phyloP scores from a whole-genome alignment of 176 grass and related monocot species.

The Oryza punctata region DNA sequence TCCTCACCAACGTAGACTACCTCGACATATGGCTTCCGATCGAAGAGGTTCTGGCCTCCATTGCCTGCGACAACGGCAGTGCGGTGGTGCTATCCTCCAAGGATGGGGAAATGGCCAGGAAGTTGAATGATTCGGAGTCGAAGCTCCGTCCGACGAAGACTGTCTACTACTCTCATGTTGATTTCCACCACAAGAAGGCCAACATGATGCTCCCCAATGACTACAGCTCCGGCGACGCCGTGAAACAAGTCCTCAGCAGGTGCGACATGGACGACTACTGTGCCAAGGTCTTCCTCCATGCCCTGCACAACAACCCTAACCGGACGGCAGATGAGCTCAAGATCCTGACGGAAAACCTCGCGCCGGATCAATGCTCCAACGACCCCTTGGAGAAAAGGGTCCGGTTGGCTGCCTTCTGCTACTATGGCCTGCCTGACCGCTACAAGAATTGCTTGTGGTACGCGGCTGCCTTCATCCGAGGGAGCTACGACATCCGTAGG shows the following conservation, averaged over 20 bases:
- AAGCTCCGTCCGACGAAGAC: too few species aligned
- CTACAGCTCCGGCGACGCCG: too few species aligned
- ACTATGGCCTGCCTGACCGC: background rate
- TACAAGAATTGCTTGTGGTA: slow-evolving; percentile 28
- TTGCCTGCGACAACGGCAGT: background rate
- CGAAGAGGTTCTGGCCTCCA: background rate
- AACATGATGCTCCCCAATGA: too few species aligned
- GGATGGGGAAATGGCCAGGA: background rate
- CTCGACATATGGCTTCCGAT: background rate
- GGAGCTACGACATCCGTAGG: background rate
- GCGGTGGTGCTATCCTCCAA: background rate
- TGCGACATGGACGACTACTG: background rate
- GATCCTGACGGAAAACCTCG: too few species aligned
- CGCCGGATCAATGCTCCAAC: too few species aligned
- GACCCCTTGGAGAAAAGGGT: too few species aligned
- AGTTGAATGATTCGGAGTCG: too few species aligned
- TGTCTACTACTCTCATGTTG: too few species aligned
- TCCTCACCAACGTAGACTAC: background rate
- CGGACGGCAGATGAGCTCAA: background rate
- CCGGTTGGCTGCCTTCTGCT: background rate
- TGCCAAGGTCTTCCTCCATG: background rate
- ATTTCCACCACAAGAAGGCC: too few species aligned
- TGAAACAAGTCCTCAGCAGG: background rate
- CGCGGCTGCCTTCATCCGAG: background rate
- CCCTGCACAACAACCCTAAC: background rate